These are phyloP conservation scores for Paramecium tetraurelia DNA, from an alignment of 73 alveolate genomes.

Conservation along the genomic window DNA sequence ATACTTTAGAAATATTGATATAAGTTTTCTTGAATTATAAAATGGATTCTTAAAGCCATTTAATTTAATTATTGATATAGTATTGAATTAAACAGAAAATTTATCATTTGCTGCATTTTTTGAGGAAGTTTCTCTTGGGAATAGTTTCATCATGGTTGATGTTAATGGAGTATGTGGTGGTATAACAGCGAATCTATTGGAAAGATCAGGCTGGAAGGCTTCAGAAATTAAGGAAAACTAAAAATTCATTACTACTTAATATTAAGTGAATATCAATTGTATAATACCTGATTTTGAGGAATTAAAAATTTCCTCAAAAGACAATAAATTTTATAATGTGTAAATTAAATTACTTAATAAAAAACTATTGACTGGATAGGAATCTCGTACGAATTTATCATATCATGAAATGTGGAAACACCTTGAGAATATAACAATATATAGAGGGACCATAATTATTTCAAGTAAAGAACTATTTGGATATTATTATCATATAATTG, in stretches of 20 bases:
- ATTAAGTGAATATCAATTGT: neutral
- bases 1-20: conserved; percentile 18
- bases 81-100: neutral
- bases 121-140: neutral
- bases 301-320: neutral
- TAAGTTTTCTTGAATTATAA: neutral
- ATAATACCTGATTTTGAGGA: neutral
- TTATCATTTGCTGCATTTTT: conserved; percentile 41
- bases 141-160: neutral
- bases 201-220: neutral
- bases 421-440: neutral
- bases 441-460: neutral
- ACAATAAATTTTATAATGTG: neutral
- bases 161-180: conserved; percentile 5
- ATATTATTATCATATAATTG: neutral
- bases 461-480: neutral
- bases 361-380: neutral
- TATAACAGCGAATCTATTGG: neutral
- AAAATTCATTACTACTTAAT: neutral
- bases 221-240: neutral
- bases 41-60: conserved; percentile 1
- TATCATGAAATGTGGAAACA: neutral
- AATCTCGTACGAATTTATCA: neutral
- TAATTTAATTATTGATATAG: neutral
- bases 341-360: neutral